Conservation (phyloP, 169 alveolate genomes). For the Plasmodium yoelii region DNA sequence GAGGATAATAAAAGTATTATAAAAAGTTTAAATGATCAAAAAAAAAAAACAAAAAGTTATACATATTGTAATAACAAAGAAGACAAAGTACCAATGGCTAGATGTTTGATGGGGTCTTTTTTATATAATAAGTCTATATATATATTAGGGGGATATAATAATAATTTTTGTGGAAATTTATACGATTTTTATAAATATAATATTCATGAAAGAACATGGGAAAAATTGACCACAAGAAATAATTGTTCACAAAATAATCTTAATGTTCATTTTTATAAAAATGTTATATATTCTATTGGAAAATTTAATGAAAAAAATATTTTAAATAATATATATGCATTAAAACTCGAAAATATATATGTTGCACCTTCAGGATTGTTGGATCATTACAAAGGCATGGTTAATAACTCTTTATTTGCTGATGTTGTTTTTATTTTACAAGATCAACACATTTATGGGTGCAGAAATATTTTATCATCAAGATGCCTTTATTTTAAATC, state of each 20-base stretch:
- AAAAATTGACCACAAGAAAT: constrained; percentile 12
- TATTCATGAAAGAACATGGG: constrained; percentile 32
- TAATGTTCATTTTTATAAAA: constrained; percentile 39
- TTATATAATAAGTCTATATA: constrained; percentile 19
- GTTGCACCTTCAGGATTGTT: constrained; percentile 18
- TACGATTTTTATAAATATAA: constrained; percentile 49
- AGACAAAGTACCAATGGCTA: constrained; percentile 10
- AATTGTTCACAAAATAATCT: constrained; percentile 26
- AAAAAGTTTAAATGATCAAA: not conserved
- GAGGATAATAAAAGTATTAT: too few species aligned
- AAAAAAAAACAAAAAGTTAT: not conserved
- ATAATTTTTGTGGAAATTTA: not conserved
- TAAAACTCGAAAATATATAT: constrained; percentile 29
- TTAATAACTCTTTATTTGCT: constrained; percentile 17
- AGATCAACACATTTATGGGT: constrained; percentile 25
- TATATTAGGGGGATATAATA: constrained; percentile 52
- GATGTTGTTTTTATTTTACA: constrained; percentile 33
- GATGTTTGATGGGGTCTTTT: constrained; percentile 42
- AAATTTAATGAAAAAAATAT: constrained; percentile 34
- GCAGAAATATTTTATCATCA: constrained; percentile 27
- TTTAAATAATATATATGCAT: constrained; percentile 37
- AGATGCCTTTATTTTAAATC: constrained; percentile 20
- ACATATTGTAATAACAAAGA: not conserved
- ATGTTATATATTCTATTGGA: constrained; percentile 39
- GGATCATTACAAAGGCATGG: constrained; percentile 12